These are phyloP conservation scores for Fusarium sp. DNA, from an alignment of 2,329 filamentous ascomycete species.

Conservation along the genomic window DNA sequence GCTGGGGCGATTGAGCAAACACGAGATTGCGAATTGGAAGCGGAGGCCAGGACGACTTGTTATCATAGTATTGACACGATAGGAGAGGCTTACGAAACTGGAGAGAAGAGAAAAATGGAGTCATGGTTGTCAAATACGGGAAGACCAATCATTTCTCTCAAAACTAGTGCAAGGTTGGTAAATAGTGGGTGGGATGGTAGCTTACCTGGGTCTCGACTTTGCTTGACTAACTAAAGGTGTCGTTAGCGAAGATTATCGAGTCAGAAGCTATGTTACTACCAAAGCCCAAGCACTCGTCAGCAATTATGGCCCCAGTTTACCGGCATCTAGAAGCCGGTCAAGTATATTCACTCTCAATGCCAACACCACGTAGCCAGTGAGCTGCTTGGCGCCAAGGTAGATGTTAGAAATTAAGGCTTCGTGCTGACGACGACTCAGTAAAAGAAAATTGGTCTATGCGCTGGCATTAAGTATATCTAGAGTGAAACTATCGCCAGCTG, in stretches of 20 bases:
- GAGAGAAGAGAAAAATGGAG: not conserved
- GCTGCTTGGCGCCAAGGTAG: constrained; percentile 3
- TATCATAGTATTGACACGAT: accelerated
- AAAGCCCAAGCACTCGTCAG: not conserved
- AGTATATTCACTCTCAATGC: not conserved
- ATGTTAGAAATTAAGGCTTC: not conserved
- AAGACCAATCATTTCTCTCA: not conserved
- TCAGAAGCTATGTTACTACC: not conserved
- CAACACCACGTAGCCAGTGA: not conserved
- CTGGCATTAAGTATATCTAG: not conserved
- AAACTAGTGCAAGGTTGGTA: not conserved
- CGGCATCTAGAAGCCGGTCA: constrained; percentile 4
- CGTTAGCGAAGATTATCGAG: not conserved
- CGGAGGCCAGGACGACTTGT: not conserved
- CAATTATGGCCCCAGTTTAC: not conserved
- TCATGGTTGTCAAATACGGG: not conserved
- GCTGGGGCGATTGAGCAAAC: not conserved
- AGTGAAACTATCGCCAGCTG: no score
- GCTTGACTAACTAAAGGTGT: not conserved
- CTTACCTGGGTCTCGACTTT: no score
- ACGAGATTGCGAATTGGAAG: constrained; percentile 13
- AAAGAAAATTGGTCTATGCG: not conserved
- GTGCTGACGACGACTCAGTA: not conserved
- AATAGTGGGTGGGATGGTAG: not conserved
- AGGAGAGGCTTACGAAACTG: not conserved